Percentiles rank a stretch among this genome's conserved stretches.
phyloP scores from a whole-genome alignment of 2,329 filamentous ascomycete species.

The Incumbomyces lentus region DNA sequence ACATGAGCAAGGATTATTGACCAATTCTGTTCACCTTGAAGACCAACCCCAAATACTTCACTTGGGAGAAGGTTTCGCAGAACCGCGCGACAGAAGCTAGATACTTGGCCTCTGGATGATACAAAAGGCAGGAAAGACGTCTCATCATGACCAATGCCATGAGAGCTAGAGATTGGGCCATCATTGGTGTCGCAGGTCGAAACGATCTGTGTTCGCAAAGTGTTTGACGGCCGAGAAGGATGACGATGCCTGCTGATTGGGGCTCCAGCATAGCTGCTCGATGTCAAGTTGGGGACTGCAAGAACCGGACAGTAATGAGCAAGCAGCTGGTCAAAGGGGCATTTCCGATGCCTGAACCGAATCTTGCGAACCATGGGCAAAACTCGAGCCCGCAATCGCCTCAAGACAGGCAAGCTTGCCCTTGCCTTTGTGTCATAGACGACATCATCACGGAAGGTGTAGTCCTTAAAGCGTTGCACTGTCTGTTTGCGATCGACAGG shows the following conservation, averaged over 20 bases:
- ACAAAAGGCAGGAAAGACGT: conserved; percentile 32
- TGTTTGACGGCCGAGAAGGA: background rate
- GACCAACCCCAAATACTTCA: conserved; percentile 59
- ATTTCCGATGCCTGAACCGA: conserved; percentile 60
- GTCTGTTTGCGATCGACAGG: conserved; percentile 53
- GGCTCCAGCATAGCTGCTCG: background rate
- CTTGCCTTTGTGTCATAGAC: conserved; percentile 28
- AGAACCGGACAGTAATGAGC: conserved; percentile 66
- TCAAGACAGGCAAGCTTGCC: conserved; percentile 25
- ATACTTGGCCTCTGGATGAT: conserved; percentile 58
- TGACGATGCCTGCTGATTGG: background rate
- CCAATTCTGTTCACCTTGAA: conserved; percentile 50
- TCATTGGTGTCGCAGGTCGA: background rate
- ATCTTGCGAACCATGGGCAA: conserved; percentile 55
- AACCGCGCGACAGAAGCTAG: conserved; percentile 74
- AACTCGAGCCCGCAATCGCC: conserved; percentile 51
- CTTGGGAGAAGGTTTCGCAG: conserved; percentile 62
- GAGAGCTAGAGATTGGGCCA: too few species aligned
- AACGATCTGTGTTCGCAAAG: background rate
- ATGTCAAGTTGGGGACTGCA: background rate
- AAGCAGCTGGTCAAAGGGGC: conserved; percentile 69
- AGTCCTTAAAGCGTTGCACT: conserved; percentile 68
- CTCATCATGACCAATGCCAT: background rate
- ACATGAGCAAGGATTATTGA: conserved; percentile 53
- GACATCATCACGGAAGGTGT: conserved; percentile 75